These are phyloP conservation scores for Mrakia blollopis DNA, from an alignment of 768 basidiomycete species.

Conservation along the genomic window DNA sequence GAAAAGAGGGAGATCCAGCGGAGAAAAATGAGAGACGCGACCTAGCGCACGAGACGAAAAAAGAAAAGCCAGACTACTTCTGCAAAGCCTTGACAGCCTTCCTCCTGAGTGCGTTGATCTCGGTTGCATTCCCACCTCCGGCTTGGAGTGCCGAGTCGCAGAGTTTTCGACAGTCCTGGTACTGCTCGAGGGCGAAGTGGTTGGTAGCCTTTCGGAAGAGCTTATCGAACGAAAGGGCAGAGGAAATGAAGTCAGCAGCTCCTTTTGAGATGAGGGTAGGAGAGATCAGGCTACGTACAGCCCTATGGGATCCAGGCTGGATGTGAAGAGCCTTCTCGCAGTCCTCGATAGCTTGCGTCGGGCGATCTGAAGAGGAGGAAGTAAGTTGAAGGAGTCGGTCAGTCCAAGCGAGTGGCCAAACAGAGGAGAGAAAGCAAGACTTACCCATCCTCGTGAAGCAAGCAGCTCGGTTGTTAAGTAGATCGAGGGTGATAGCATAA, in stretches of 20 bases:
- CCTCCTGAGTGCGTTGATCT: too few relatives aligned
- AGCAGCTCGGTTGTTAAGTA: not conserved
- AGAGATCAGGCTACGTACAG: not conserved
- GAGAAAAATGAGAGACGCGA: too few relatives aligned
- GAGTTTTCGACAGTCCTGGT: too few relatives aligned
- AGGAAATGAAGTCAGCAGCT: not conserved
- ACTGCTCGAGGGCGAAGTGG: not conserved
- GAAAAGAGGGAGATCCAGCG: too few relatives aligned
- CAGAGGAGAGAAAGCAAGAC: not conserved
- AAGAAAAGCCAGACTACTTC: too few relatives aligned
- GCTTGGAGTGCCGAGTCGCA: too few relatives aligned
- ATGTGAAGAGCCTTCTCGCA: not conserved
- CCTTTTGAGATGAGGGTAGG: not conserved
- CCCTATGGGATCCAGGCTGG: not conserved
- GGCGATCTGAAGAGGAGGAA: not conserved
- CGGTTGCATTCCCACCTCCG: too few relatives aligned
- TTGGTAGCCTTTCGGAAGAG: not conserved
- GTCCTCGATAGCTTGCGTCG: not conserved
- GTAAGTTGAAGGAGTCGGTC: not conserved
- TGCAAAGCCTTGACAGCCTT: too few relatives aligned
- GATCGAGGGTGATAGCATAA: not conserved
- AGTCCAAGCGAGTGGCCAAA: not conserved
- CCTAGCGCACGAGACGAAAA: too few relatives aligned
- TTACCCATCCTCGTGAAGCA: not conserved
- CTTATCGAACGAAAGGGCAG: not conserved